Conservation (phyloP, 495 filamentous ascomycete genomes). For the Pyrenula massariospora region DNA sequence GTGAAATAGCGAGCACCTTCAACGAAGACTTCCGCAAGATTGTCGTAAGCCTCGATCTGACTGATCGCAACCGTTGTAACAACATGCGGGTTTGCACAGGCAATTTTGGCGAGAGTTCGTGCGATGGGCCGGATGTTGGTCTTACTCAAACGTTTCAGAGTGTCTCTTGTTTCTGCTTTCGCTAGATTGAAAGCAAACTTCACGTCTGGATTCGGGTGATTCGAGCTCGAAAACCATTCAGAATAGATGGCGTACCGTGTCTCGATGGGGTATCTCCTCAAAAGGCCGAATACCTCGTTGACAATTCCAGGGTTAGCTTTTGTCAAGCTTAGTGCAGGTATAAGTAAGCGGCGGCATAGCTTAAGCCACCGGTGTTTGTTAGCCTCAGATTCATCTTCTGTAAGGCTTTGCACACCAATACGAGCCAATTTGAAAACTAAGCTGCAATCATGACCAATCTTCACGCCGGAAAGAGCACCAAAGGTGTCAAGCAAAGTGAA, state of each 20-base stretch:
- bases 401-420: slow-evolving; percentile 68
- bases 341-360: slow-evolving; percentile 67
- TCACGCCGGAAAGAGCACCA: slow-evolving; percentile 71
- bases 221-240: slow-evolving; percentile 76
- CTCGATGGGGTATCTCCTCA: slow-evolving; percentile 64
- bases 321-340: slow-evolving; percentile 74
- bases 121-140: slow-evolving; percentile 80
- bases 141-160: slow-evolving; percentile 73
- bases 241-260: slow-evolving; percentile 82
- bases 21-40: slow-evolving; percentile 83
- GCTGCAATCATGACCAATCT: slow-evolving; percentile 70
- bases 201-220: slow-evolving; percentile 65
- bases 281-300: slow-evolving; percentile 71
- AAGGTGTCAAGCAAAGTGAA: slow-evolving; percentile 79
- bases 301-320: slow-evolving; percentile 72
- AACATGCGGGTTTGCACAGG: slow-evolving; percentile 75
- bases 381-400: slow-evolving; percentile 50
- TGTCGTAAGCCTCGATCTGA: slow-evolving; percentile 85
- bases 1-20: slow-evolving; percentile 92
- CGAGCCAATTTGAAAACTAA: slow-evolving; percentile 69
- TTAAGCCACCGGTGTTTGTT: slow-evolving; percentile 68
- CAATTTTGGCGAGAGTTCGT: slow-evolving; percentile 72
- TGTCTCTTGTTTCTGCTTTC: slow-evolving; percentile 62
- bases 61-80: slow-evolving; percentile 78
- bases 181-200: slow-evolving; percentile 66